Base-by-base conservation (phyloP, 2,329 filamentous ascomycete species). In the Hymenoscyphus linearis region DNA sequence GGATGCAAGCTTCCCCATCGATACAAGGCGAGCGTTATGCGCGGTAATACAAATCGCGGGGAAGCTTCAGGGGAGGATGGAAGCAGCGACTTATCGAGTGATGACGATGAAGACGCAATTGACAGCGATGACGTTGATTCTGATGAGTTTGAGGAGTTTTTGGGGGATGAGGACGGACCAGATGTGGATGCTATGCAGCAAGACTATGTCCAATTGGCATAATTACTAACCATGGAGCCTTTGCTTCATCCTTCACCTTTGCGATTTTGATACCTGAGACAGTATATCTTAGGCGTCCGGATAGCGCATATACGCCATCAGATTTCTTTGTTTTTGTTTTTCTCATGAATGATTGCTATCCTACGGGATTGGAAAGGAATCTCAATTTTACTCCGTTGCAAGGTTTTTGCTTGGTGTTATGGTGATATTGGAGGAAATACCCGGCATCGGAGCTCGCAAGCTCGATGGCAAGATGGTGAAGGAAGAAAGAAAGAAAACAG, bases 1-100 rank as follows among this genome's bases (percentile, higher is more conserved):
- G 86, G 87, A 67, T 98, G 93, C 80, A 89, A 88, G 73, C 83
- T 96, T 59, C 89, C 86, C 62, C 95, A 99, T 77, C 85, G 93
- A 73, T 90, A 95, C 77, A 87, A 90, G 76, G 92, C 92, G 73
- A 92, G 90, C 79, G 80, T 87, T 73, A 82, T 88, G 70, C 89
- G 91, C 74, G 82, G 84, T 74, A 84, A 83, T 74, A 80, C 82
- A 69, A 77, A 77, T 61, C 77, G 67, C 60, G 70, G 70, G 63
- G 75, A 73, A 59, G 70, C 71, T 60, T 71, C 64, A 37, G 75
- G 76, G 57, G 79, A 83, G 62, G 80, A 82, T 52, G 80, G 83
- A 65, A 80, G 82, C 72, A 86, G 82, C 71, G 90, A 95, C 71
- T 69, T 90, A 55, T 92, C 90, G 61, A 93, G 89, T 78, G 89